Base-by-base conservation (phyloP, 75 land plant species). In the Isoetes taiwanensis region DNA sequence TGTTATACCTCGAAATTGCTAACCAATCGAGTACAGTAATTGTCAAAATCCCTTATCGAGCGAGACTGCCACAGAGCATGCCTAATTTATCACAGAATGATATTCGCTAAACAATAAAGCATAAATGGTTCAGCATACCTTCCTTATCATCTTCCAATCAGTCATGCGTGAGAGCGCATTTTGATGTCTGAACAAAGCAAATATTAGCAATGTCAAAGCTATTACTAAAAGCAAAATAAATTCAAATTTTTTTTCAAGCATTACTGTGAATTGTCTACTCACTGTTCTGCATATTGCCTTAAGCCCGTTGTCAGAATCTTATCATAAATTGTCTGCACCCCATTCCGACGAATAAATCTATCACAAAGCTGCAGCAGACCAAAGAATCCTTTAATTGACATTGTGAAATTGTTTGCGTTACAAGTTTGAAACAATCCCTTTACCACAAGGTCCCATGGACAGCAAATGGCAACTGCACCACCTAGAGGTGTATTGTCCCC, bases 361-460 rank as follows among this genome's bases (percentile, higher is more conserved):
- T 81, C 85, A 73, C 94, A 72, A 25, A 86, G 71, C 97, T 91
- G 75, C 55, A 42, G 4, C 9, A 43, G 50, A 61, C 43, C 12
- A 53, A 30, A 37, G 35, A 41, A 29, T 57, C 28, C 27, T 12
- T 28, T 21, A 58, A 20, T 34, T n/a, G 37, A n/a, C 52, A n/a
- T 27, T 16, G 21, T 8, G n/a, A 34, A 4, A 32, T 41, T 30
- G 28, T 52, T 2, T 34, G 33, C 61, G 54, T 6, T n/a, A 35
- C 24, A 16, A 20, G 31, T 12, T 2, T 17, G 21, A 4, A 2
- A 5, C 39, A 31, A 46, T 27, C 1, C 23, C 2, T 27, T 72
- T 65, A 94, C 96, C 86, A 89, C 64, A 58, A 94, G 84, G 74
- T 94, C 99, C 99, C 99, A 94, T 54, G 99, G 99, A 61, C 75